Evolutionary conservation across 345 rosid genomes (phyloP), one percentile per base, ranked within the genome.

Genomic region (Linum tenue): DNA sequence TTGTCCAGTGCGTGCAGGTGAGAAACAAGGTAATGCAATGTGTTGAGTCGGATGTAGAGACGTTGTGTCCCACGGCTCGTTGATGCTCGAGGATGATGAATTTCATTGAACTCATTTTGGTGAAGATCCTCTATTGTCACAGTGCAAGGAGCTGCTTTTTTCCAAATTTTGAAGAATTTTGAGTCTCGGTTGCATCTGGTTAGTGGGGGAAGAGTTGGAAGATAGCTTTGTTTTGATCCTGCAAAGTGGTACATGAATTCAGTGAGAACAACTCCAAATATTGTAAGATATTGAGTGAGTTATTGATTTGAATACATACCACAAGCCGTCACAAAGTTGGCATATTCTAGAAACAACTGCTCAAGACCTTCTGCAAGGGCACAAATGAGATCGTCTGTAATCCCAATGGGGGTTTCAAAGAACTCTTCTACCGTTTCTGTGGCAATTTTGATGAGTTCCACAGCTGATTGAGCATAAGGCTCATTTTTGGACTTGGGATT

Each of bases 31-130:
- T 84, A 92, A 56, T 90, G 95, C 57, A 92, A 59, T 17, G 97
- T 88, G 75, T 90, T 92, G 62, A 92, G 90, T 61, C 92, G 90
- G 61, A 92, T 83, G 59, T 90, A 90, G 6, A 88, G 86, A 53
- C 97, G 92, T 56, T 90, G 97, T 1, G 99, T 92, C 12, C 99
- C 92, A 0, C 97, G 96, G 75, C 97, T 88, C 0, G 96, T 90
- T 10, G 96, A 86, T 6, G 90, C 96, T 5, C 94, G 85, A 15
- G 96, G 85, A 78, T 81, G 84, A 66, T 88, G 90, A 2, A 78
- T 87, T 7, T 83, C 87, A 0, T 10, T 56, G 0, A 61, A 1
- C 2, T 71, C 75, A 1, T 4, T 51, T 22, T 60, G 79, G 9
- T 62, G 77, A 37, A 74, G 58, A 0, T 79, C 85, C 59, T 84